Conservation (phyloP, 1,139 yeast species). For the Magnusiomyces paraingens region DNA sequence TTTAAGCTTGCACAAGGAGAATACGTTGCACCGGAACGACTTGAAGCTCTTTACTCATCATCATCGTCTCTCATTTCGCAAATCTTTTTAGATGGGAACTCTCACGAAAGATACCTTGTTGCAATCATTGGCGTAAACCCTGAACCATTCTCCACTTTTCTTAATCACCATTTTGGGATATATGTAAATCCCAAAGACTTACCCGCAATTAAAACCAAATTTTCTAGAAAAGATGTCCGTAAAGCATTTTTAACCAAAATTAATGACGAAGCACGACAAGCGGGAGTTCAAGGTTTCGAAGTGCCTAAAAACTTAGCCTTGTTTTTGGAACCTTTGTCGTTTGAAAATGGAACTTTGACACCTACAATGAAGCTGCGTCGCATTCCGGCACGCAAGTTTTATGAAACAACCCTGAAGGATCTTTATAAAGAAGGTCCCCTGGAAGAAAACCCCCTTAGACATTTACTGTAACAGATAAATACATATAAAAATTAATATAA, state of each 20-base stretch:
- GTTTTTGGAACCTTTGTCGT: conserved; percentile 58
- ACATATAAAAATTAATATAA: neutral
- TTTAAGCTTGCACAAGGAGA: conserved; percentile 78
- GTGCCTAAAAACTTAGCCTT: conserved; percentile 53
- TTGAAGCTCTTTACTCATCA: conserved; percentile 58
- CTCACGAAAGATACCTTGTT: conserved; percentile 51
- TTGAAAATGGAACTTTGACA: conserved; percentile 59
- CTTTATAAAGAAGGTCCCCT: conserved; percentile 56
- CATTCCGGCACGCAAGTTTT: conserved; percentile 48
- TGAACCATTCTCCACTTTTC: conserved; percentile 28
- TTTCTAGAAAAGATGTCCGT: conserved; percentile 30
- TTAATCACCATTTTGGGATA: conserved; percentile 21
- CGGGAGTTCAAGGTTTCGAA: conserved; percentile 46
- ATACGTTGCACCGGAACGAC: conserved; percentile 70
- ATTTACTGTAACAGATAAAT: neutral
- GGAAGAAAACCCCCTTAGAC: neutral
- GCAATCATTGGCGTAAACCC: conserved; percentile 60
- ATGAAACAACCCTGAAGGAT: conserved; percentile 40
- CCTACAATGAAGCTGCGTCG: conserved; percentile 72
- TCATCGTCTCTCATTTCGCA: conserved; percentile 49
- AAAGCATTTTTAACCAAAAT: conserved; percentile 28
- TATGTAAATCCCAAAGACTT: conserved; percentile 18
- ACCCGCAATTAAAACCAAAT: conserved; percentile 19
- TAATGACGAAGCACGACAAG: conserved; percentile 29
- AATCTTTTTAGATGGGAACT: conserved; percentile 60